Percentiles rank a stretch among this genome's conserved stretches.
Conservation (phyloP, 495 filamentous ascomycete genomes). For the Filosporella fistucella region DNA sequence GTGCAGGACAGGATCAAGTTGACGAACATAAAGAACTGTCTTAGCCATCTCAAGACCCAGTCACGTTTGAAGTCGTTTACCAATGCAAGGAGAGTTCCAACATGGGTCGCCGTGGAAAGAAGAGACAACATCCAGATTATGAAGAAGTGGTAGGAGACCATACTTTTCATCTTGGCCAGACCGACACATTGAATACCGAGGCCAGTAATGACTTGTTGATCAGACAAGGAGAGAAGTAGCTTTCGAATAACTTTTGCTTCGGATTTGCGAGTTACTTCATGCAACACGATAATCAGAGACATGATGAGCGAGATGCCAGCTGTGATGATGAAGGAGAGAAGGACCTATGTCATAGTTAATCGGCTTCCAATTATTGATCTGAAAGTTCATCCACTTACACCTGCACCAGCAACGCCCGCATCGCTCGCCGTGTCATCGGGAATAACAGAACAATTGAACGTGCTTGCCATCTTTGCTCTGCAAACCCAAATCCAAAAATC, state of each 20-base stretch:
- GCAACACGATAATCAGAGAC: constrained; percentile 42
- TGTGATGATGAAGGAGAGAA: constrained; percentile 57
- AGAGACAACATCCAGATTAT: constrained; percentile 56
- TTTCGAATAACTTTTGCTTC: constrained; percentile 45
- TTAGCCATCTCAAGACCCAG: constrained; percentile 56
- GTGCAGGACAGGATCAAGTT: constrained; percentile 46
- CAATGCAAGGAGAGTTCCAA: constrained; percentile 49
- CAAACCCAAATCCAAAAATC: background rate
- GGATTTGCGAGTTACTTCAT: constrained; percentile 30
- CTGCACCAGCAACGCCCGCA: constrained; percentile 51
- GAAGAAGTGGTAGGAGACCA: constrained; percentile 59
- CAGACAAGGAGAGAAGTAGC: constrained; percentile 50
- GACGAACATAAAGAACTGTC: constrained; percentile 53
- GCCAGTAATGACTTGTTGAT: constrained; percentile 57
- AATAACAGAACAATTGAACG: constrained; percentile 38
- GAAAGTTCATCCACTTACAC: constrained; percentile 35
- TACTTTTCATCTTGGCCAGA: constrained; percentile 40
- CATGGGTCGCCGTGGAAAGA: constrained; percentile 53
- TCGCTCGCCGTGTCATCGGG: constrained; percentile 42
- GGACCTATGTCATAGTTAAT: constrained; percentile 33
- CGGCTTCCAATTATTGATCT: background rate
- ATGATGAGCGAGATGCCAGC: constrained; percentile 39
- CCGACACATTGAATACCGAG: constrained; percentile 54
- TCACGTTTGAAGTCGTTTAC: constrained; percentile 56
- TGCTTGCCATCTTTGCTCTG: constrained; percentile 1